A percentile compares a stretch with the other conserved stretches of the same genome.
phyloP scores from a whole-genome alignment of 1,284 basidiomycete species.

The Leccinum pachyderme region DNA sequence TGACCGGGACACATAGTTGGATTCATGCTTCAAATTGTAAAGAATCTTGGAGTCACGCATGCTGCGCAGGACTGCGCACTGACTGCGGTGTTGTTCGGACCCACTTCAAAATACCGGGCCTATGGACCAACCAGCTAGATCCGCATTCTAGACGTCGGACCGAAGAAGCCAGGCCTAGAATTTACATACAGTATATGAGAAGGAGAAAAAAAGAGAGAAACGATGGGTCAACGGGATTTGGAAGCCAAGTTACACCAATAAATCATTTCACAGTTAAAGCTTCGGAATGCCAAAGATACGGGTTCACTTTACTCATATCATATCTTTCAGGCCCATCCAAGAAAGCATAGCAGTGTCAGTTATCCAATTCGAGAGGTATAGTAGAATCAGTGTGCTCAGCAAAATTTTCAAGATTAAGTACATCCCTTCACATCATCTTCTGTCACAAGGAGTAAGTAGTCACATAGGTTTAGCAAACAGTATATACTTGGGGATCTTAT shows the following conservation, averaged over 20 bases:
- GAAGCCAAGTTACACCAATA: slow-evolving; percentile 14
- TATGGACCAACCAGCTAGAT: too few relatives aligned
- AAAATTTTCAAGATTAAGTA: slow-evolving; percentile 3
- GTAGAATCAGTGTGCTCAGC: neutral
- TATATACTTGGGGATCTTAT: slow-evolving; percentile 4
- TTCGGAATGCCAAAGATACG: neutral
- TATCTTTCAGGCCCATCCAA: neutral
- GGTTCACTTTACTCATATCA: neutral
- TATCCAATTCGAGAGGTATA: neutral
- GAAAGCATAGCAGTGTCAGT: neutral
- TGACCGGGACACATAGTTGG: too few relatives aligned
- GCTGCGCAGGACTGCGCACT: too few relatives aligned
- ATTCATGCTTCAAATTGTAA: neutral
- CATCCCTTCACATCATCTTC: neutral
- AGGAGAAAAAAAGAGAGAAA: too few relatives aligned
- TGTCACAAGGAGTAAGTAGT: neutral
- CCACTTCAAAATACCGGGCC: too few relatives aligned
- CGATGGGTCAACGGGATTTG: too few relatives aligned
- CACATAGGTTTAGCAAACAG: slow-evolving; percentile 8
- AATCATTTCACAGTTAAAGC: neutral
- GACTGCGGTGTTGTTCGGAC: too few relatives aligned
- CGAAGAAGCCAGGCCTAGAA: too few relatives aligned
- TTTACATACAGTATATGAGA: too few relatives aligned
- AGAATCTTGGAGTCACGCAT: too few relatives aligned
- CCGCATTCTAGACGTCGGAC: too few relatives aligned